Base-by-base conservation (phyloP, 1,284 basidiomycete genomes). In the Neonothopanus nambi region DNA sequence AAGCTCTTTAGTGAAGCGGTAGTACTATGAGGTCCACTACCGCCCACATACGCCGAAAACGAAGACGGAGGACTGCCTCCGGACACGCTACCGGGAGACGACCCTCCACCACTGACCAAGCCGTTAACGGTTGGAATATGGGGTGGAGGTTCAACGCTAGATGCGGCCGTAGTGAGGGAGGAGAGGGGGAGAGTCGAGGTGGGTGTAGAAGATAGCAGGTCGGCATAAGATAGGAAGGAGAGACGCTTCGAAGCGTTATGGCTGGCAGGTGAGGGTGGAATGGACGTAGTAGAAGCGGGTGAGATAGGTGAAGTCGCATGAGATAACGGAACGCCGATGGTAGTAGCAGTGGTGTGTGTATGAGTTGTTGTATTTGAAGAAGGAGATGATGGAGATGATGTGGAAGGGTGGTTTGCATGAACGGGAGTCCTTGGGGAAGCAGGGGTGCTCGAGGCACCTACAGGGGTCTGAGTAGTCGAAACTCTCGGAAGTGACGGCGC, bases 151-250 rank as follows among this genome's bases (percentile, higher is more conserved):
- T 81, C 78, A 11, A 66, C 65, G 0, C 68, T 61, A 0, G 77
- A 73, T 0, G 78, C 77, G 1, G 79, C 76, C 0, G 78, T 81
- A 0, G 90, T 91, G 51, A 93, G 79, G 3, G 83, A 82, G 0
- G 84, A 82, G 3, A 95, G 78, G 1, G 89, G 81, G 26, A 85
- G 78, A 9, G 85, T 84, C 3, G 86, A 78, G 0, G 84, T 75
- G 0, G 92, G 92, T 0, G 89, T 85, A 0, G 86, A 89, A 0
- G 86, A 75, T 37, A 94, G 80, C 5, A 94, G 78, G 67, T 95
- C 92, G 37, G 85, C 82, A 68, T 93, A 93, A 2, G 89, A 89
- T 68, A 94, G 80, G 76, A 93, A 94, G 0, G 89, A 91, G 26
- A 95, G 79, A 1, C 88, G 83, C 62, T 92, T 85, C 38, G 76